These are phyloP conservation scores for Penicillium sp. DNA, from an alignment of 2,329 filamentous ascomycete genomes.

Conservation along the genomic window DNA sequence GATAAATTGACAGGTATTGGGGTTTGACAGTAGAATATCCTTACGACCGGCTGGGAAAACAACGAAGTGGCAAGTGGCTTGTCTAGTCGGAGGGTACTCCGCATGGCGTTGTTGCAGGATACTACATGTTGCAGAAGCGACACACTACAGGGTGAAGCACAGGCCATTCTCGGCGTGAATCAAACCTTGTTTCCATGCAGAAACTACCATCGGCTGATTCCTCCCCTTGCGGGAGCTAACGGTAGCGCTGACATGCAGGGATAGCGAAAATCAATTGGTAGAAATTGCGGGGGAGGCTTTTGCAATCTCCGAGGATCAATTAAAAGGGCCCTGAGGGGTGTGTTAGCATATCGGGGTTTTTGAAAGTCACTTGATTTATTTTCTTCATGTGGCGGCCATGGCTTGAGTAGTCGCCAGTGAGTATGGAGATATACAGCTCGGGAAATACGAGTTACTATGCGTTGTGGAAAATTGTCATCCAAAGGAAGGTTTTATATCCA, in stretches of 20 bases:
- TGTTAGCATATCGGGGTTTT: no score
- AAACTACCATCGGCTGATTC: neutral
- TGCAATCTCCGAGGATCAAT: neutral
- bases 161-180: neutral
- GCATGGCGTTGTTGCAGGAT: slow-evolving; percentile 7
- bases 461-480: neutral
- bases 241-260: slow-evolving; percentile 2
- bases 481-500: neutral
- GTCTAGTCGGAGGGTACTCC: slow-evolving; percentile 19
- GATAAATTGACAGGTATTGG: neutral
- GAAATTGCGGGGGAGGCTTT: neutral
- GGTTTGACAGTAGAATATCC: neutral
- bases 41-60: neutral
- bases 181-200: neutral
- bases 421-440: no score
- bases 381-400: no score
- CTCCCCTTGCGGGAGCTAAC: neutral
- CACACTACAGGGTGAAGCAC: neutral
- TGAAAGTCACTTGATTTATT: no score
- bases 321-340: no score
- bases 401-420: no score
- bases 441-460: no score
- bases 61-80: slow-evolving; percentile 12
- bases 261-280: neutral
- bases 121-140: neutral